These are phyloP conservation scores for Aurinia saxatilis DNA, from an alignment of 345 rosid genomes.

Conservation along the genomic window DNA sequence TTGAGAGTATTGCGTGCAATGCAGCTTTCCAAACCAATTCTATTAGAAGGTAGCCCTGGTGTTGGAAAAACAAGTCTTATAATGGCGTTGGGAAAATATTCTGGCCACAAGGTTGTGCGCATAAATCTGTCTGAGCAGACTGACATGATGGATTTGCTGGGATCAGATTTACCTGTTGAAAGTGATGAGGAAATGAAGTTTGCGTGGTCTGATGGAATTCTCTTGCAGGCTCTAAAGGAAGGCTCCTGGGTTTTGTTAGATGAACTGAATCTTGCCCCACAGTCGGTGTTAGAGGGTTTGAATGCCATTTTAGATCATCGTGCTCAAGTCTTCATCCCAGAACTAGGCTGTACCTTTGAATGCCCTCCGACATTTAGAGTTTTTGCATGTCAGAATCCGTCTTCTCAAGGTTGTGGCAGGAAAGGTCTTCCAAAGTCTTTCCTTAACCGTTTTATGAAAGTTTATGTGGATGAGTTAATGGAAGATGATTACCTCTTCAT, in stretches of 20 bases:
- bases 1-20: constrained; percentile 83
- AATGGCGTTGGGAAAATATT: constrained; percentile 79
- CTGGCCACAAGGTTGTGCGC: constrained; percentile 93
- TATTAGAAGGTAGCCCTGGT: constrained; percentile 97
- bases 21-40: constrained; percentile 89
- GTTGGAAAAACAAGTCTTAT: constrained; percentile 96
- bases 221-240: constrained; percentile 92
- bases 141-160: constrained; percentile 97
- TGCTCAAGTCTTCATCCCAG: constrained; percentile 91
- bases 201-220: constrained; percentile 96
- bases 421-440: constrained; percentile 96
- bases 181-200: constrained; percentile 83
- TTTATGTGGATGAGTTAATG: constrained; percentile 79
- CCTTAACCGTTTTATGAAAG: constrained; percentile 91
- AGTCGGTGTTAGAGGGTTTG: constrained; percentile 96
- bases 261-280: constrained; percentile 98
- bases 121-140: constrained; percentile 99
- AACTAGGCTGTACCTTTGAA: constrained; percentile 66
- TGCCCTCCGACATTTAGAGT: constrained; percentile 82
- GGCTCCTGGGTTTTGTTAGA: constrained; percentile 97
- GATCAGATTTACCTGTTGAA: constrained; percentile 90
- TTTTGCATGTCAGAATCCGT: constrained; percentile 97
- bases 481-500: constrained; percentile 82
- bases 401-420: constrained; percentile 95
- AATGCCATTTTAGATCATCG: constrained; percentile 98